These are phyloP conservation scores for Suillus americanus DNA, from an alignment of 768 basidiomycete species.

Conservation along the genomic window DNA sequence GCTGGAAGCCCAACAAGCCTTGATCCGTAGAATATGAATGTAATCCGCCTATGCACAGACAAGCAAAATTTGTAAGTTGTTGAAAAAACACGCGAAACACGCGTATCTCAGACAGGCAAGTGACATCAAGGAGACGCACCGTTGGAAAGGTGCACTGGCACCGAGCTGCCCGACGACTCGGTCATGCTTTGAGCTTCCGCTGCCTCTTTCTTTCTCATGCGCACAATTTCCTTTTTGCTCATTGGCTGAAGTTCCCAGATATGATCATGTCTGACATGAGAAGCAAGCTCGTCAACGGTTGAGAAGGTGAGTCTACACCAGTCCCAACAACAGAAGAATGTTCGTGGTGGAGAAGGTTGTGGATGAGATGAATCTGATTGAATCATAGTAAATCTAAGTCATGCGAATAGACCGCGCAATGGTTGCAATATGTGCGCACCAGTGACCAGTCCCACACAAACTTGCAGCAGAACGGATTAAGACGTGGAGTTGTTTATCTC, in stretches of 20 bases:
- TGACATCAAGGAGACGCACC: background rate
- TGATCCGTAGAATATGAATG: background rate
- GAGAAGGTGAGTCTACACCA: constrained; percentile 49
- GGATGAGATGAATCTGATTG: background rate
- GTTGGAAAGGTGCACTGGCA: background rate
- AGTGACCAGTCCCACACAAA: background rate
- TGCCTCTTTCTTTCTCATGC: constrained; percentile 36
- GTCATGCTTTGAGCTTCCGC: constrained; percentile 23
- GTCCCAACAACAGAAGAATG: constrained; percentile 49
- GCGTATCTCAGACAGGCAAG: background rate
- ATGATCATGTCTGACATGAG: constrained; percentile 51
- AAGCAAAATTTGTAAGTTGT: background rate
- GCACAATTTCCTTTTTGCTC: constrained; percentile 42
- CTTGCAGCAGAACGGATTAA: background rate
- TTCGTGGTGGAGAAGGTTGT: constrained; percentile 8
- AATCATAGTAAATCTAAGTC: background rate
- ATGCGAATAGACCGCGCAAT: background rate
- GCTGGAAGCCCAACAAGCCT: background rate
- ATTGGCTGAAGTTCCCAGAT: constrained; percentile 44
- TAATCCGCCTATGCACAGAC: background rate
- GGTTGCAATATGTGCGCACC: background rate
- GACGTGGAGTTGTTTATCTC: constrained; percentile 17
- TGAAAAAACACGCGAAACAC: background rate
- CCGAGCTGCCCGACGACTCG: background rate
- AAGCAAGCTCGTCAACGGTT: constrained; percentile 36